These are phyloP conservation scores for Rosa hybrid DNA, from an alignment of 331 rosid species.

Conservation along the genomic window DNA sequence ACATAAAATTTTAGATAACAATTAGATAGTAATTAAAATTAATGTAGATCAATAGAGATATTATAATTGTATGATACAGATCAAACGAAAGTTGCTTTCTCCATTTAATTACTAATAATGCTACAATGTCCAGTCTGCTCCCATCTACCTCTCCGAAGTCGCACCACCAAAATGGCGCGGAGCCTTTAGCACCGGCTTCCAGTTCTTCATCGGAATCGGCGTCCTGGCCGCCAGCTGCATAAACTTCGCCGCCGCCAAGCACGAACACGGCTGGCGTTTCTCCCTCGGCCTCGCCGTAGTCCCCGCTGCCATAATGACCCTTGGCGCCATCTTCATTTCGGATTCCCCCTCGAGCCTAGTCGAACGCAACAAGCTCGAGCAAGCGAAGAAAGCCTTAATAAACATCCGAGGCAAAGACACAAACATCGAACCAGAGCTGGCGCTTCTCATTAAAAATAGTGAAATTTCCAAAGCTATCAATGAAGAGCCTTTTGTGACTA, in stretches of 20 bases:
- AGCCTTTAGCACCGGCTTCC: conserved; percentile 55
- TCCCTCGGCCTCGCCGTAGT: conserved; percentile 62
- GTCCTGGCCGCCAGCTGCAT: conserved; percentile 54
- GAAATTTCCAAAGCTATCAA: conserved; percentile 33
- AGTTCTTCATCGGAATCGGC: conserved; percentile 56
- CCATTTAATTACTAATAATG: not conserved
- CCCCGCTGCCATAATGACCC: conserved; percentile 46
- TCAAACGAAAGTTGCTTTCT: not conserved
- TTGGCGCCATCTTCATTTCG: conserved; percentile 51
- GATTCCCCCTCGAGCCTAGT: conserved; percentile 71
- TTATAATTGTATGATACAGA: not conserved
- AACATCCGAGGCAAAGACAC: conserved; percentile 45
- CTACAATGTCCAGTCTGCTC: conserved; percentile 46
- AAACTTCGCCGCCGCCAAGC: conserved; percentile 43
- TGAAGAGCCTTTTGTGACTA: conserved; percentile 51
- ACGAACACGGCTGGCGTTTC: conserved; percentile 62
- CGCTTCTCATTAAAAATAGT: conserved; percentile 34
- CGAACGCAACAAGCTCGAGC: conserved; percentile 45
- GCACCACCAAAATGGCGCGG: conserved; percentile 78
- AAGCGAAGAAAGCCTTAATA: conserved; percentile 44
- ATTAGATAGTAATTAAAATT: not conserved
- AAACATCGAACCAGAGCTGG: conserved; percentile 47
- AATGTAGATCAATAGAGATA: not conserved
- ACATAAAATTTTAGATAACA: no score
- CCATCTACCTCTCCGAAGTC: conserved; percentile 64